Base-by-base conservation (phyloP, 2,329 filamentous ascomycete genomes). In the Colletotrichum plurivorum region DNA sequence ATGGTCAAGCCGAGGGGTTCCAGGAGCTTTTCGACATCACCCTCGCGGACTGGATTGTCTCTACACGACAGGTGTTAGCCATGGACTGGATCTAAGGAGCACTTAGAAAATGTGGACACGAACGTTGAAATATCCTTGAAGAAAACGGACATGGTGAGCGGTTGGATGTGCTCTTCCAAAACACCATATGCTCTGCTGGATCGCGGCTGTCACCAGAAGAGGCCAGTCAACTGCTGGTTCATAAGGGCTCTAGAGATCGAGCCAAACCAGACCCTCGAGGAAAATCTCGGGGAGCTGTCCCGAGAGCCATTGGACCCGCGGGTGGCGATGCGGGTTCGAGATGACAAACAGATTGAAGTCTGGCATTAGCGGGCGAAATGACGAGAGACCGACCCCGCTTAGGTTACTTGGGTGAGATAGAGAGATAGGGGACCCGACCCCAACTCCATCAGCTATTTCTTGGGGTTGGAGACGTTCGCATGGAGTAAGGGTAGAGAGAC, bases 41-140 rank as follows among this genome's bases (percentile, higher is more conserved):
- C 82, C 20, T 75, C 71, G 13, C 78, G 79, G 10, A 85, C 77
- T 8, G 83, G 83, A 54, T 84, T 84, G 6, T 74, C 72, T 18
- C 78, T 81, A 51, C 18, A 25, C 1, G 22, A 16, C 18, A 45
- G 5, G 5, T n/a, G 16, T 69, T 22, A 69, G 62, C 3, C 25
- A 36, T 8, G 8, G 12, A 18, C 41, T 55, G 36, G 31, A 31
- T 16, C 12, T 22, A 39, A 5, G 27, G 3, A 9, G 31, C 8
- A 16, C n/a, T 25, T 12, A 3, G 13, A 10, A 5, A 2, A 36
- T 9, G 9, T 36, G 31, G 27, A 7, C 48, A 71, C 78, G 67
- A 72, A 80, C 80, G 73, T 69, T 15, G 76, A 76, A 52, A 81
- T 78, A 12, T 81, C 77, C 18, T 80, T 81, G 73, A 81, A 81